Conservation (phyloP, 257 asterid species). For the Solanum corneliomulleri region DNA sequence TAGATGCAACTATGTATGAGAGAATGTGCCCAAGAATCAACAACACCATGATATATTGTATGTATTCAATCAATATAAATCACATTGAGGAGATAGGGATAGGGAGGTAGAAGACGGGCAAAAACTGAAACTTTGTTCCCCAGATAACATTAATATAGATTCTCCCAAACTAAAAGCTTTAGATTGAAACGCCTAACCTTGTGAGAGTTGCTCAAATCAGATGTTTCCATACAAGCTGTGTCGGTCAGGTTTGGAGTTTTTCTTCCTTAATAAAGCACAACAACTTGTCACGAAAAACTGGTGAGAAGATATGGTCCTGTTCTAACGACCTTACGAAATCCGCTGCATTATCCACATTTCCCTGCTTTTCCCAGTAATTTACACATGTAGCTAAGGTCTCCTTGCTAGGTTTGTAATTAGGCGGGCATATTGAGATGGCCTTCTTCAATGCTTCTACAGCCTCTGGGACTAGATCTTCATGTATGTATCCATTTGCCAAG, state of each 20-base stretch:
- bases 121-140: neutral
- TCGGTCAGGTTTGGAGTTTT: neutral
- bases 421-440: slow-evolving; percentile 37
- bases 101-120: neutral
- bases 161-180: neutral
- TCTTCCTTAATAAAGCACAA: neutral
- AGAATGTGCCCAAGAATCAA: neutral
- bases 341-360: slow-evolving; percentile 21
- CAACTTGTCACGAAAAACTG: slow-evolving; percentile 9
- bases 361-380: slow-evolving; percentile 26
- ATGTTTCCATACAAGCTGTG: neutral
- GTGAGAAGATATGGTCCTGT: slow-evolving; percentile 4
- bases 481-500: slow-evolving; percentile 42
- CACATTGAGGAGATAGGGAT: neutral
- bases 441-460: slow-evolving; percentile 46
- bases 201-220: neutral
- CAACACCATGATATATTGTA: neutral
- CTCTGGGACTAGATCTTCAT: slow-evolving; percentile 16
- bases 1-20: neutral
- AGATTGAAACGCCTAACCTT: neutral
- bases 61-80: neutral
- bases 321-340: slow-evolving; percentile 21
- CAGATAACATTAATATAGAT: neutral
- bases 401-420: slow-evolving; percentile 16
- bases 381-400: slow-evolving; percentile 34